Evolutionary conservation across 352 stramenopile species (phyloP), one percentile per base, ranked within the genome.

Genomic region (Phytophthora capsici): DNA sequence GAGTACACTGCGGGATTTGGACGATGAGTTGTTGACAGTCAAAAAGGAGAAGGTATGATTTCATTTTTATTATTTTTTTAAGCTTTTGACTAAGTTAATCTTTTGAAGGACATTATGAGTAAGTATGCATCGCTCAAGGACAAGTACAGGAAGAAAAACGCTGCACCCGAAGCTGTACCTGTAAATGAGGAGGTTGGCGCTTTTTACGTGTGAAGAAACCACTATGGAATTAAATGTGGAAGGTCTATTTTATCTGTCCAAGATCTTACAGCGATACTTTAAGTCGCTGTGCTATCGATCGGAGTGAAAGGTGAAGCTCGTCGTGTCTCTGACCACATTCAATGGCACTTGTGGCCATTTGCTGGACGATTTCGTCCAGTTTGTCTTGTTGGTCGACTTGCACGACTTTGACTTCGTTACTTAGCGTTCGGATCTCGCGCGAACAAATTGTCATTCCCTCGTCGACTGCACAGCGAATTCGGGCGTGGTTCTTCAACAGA

Each of bases 81-180:
- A 13, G 46, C n/a, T 57, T 45, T 23, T n/a, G 45, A 20, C 44
- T 25, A 2, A 56, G 9, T 32, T 53, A 12, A 17, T 26, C 14
- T 23, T 48, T 23, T 12, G 28, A 47, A 91, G 83, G 80, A 91
- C 40, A 84, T 94, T 61, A 87, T 80, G 26, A 77, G 40, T 57
- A 94, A 91, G 69, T 94, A 91, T 56, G 68, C 83, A 23, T 66
- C 59, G n/a, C 65, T 94, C 32, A 87, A 84, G 54, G 77, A 89
- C 59, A 89, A 88, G 47, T 94, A 94, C 69, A 76, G 71, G 32
- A 86, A 88, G 63, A 94, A 94, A 59, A 91, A 94, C 60, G 59
- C 78, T 22, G 66, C 77, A 3, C 75, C 69, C 0, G 73, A 85
- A 54, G 49, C 73, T 43, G 73, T 61, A 14, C 56, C 66, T 2